Evolutionary conservation across 192 early-diverging fungal species (phyloP), one percentile per base, ranked within the genome.

Genomic region (Backusella australiensis): DNA sequence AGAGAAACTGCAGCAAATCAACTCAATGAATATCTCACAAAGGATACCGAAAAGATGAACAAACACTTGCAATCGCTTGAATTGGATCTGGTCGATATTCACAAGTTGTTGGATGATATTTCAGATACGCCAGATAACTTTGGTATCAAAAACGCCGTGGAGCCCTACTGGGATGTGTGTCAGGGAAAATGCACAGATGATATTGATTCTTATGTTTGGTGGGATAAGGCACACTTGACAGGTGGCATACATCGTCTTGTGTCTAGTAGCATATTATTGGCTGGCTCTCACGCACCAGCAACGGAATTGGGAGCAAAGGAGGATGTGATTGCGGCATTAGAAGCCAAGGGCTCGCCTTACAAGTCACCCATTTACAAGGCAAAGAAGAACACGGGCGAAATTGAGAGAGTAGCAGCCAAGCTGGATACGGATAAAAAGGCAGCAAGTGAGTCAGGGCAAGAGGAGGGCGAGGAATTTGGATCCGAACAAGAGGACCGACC

Each of bases 151-250:
- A 67, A 83, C n/a, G 75, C 72, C 0, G 4, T 63, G 4, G 39
- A 73, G 29, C 42, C 78, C 12, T 83, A 75, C 44, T 80, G 78
- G 82, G 74, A 77, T n/a, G 35, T 39, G 14, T 83, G 82, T 69
- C 75, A 73, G 35, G 82, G 78, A 3, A 65, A 42, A 12, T 83
- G 82, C 35, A 46, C 49, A 15, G 72, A 79, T 39, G 44, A 76
- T 8, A 52, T 66, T 2, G 72, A 83, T 29, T 72, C 69, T 6
- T 83, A 80, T 72, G 46, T 83, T 5, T 83, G 82, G 82, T 83
- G 82, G 82, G 82, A 83, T 39, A 69, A 44, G 21, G 46, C 68
- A 14, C 82, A 83, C 67, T 71, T 80, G 70, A 80, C 82, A 63
- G 82, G 82, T n/a, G 78, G 75, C 75, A 74, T 35, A 72, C 39